Conservation (phyloP, 1,139 yeast species). For the Pneumocystis oryctolagi region DNA sequence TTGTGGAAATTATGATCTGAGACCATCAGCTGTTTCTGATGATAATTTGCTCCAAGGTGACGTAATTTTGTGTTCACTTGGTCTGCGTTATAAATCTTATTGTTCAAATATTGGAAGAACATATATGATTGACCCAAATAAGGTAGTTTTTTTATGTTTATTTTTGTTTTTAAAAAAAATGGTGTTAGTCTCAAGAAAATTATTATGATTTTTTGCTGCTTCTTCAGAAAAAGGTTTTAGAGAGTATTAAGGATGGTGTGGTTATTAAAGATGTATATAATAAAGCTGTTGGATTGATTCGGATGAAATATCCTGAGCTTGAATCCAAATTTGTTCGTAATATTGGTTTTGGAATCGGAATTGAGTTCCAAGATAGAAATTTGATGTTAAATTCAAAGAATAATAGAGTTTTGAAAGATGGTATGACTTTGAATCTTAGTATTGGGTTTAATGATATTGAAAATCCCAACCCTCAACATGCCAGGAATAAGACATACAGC, state of each 20-base stretch:
- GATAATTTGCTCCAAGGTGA: slow-evolving; percentile 56
- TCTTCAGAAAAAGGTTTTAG: slow-evolving; percentile 43
- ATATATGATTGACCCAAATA: slow-evolving; percentile 77
- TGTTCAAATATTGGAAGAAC: slow-evolving; percentile 83
- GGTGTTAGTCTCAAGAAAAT: slow-evolving; percentile 40
- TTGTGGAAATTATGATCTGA: slow-evolving; percentile 72
- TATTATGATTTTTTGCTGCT: slow-evolving; percentile 64
- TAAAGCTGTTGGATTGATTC: slow-evolving; percentile 45
- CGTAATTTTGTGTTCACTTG: slow-evolving; percentile 69
- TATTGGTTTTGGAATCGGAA: slow-evolving; percentile 80
- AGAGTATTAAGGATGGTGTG: slow-evolving; percentile 51
- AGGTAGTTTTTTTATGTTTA: slow-evolving; percentile 16
- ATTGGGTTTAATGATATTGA: slow-evolving; percentile 59
- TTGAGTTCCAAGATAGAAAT: slow-evolving; percentile 74
- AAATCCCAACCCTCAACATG: slow-evolving; percentile 30
- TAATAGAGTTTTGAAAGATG: slow-evolving; percentile 51
- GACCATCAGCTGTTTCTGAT: slow-evolving; percentile 68
- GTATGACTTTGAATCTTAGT: slow-evolving; percentile 61
- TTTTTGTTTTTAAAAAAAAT: background rate
- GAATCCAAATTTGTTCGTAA: slow-evolving; percentile 56
- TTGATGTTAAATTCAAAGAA: slow-evolving; percentile 61
- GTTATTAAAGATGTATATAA: slow-evolving; percentile 52
- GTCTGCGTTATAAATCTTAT: slow-evolving; percentile 75
- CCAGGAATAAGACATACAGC: slow-evolving; percentile 44
- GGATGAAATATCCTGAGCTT: slow-evolving; percentile 44